A percentile compares a stretch with the other conserved stretches of the same genome.
These are phyloP conservation scores for Irpex sp. DNA, from an alignment of 1,284 basidiomycete genomes.

Conservation along the genomic window DNA sequence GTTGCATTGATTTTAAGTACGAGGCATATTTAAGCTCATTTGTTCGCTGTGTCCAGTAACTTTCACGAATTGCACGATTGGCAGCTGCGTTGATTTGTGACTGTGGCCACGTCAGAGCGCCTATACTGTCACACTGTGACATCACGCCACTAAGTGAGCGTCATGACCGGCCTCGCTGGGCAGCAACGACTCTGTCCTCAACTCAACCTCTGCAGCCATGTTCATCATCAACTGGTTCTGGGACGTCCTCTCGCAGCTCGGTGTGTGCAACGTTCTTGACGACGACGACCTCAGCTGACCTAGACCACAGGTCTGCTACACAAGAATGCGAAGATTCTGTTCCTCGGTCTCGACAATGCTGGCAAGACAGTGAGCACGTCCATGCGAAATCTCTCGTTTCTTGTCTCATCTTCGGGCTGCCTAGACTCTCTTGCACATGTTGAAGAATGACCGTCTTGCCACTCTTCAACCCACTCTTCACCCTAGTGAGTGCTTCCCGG, in stretches of 20 bases:
- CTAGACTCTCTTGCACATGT: conserved; percentile 98
- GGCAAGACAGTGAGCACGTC: conserved; percentile 84
- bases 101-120: background rate
- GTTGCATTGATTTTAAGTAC: no score
- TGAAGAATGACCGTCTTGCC: conserved; percentile 98
- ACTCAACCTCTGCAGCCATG: conserved; percentile 42
- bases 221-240: conserved; percentile 94
- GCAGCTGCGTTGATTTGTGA: background rate
- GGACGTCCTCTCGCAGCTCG: conserved; percentile 89
- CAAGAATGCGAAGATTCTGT: conserved; percentile 99
- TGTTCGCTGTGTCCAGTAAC: background rate
- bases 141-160: conserved; percentile 7
- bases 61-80: background rate
- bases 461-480: conserved; percentile 98
- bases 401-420: background rate
- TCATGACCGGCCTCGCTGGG: conserved; percentile 1
- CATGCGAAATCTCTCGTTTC: background rate
- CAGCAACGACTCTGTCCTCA: conserved; percentile 14
- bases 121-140: conserved; percentile 3
- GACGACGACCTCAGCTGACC: background rate
- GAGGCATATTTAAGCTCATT: background rate
- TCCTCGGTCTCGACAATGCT: conserved; percentile 98
- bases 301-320: conserved; percentile 77
- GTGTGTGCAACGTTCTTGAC: conserved; percentile 42
- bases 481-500: conserved; percentile 70